Evolutionary conservation across 1,139 yeast genomes (phyloP).

Genomic region (Suhomyces ambrosiae): DNA sequence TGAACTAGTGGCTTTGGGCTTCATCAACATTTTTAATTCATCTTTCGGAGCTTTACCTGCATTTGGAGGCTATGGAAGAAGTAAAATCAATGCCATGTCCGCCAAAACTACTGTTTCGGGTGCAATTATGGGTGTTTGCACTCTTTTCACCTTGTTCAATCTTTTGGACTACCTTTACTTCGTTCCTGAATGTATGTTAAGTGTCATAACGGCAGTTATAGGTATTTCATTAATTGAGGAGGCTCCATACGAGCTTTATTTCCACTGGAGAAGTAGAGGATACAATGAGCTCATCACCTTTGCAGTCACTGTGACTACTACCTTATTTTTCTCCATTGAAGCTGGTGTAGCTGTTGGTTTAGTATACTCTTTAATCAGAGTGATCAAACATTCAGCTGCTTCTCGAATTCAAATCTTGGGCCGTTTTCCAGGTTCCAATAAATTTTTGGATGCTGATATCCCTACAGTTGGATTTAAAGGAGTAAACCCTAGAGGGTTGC

Average conservation of each 20-base stretch:
- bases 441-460: constrained; percentile 77
- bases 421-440: constrained; percentile 74
- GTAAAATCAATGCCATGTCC: constrained; percentile 82
- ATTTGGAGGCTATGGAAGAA: constrained; percentile 95
- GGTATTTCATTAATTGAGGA: constrained; percentile 83
- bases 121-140: constrained; percentile 72
- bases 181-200: constrained; percentile 79
- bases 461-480: constrained; percentile 13
- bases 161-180: constrained; percentile 67
- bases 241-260: constrained; percentile 76
- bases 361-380: constrained; percentile 74
- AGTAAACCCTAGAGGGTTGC: not conserved
- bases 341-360: constrained; percentile 89
- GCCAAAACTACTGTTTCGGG: constrained; percentile 88
- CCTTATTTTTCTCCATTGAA: constrained; percentile 83
- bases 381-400: constrained; percentile 80
- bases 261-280: constrained; percentile 75
- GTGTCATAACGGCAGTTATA: constrained; percentile 79
- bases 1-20: constrained; percentile 81
- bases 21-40: constrained; percentile 67
- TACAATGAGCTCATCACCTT: constrained; percentile 78
- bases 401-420: constrained; percentile 91
- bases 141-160: constrained; percentile 64
- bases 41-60: constrained; percentile 84
- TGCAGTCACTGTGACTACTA: constrained; percentile 67